Conservation (phyloP, 257 asterid genomes). For the Jacaranda copaia region DNA sequence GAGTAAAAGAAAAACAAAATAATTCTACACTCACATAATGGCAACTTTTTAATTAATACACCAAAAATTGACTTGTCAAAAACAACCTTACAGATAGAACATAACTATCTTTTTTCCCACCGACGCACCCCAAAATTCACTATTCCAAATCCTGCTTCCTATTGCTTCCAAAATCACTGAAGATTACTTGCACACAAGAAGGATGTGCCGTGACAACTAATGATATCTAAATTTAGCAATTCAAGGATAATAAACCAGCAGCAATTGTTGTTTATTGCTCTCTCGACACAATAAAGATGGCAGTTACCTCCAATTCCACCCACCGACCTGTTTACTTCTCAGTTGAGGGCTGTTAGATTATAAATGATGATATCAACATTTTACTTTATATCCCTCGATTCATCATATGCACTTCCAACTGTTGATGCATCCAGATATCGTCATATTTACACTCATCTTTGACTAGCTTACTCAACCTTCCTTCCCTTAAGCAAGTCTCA, state of each 20-base stretch:
- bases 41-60: no score
- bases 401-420: neutral
- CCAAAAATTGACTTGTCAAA: no score
- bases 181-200: no score
- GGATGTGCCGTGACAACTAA: no score
- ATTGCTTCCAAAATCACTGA: no score
- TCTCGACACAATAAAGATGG: neutral
- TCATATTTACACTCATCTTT: no score
- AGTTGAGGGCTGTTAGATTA: neutral
- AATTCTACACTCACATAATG: no score
- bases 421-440: neutral
- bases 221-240: neutral
- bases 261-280: neutral
- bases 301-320: neutral
- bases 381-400: neutral
- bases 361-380: neutral
- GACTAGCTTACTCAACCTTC: neutral
- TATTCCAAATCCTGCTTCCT: no score
- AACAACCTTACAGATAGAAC: no score
- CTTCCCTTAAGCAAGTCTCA: slow-evolving; percentile 30
- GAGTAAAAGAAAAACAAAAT: no score
- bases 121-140: no score
- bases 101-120: no score
- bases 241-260: neutral
- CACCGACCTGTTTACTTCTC: neutral